A percentile compares a stretch with the other conserved stretches of the same genome.
Conservation (phyloP, 75 land plant species). For the Isoetes taiwanensis region DNA sequence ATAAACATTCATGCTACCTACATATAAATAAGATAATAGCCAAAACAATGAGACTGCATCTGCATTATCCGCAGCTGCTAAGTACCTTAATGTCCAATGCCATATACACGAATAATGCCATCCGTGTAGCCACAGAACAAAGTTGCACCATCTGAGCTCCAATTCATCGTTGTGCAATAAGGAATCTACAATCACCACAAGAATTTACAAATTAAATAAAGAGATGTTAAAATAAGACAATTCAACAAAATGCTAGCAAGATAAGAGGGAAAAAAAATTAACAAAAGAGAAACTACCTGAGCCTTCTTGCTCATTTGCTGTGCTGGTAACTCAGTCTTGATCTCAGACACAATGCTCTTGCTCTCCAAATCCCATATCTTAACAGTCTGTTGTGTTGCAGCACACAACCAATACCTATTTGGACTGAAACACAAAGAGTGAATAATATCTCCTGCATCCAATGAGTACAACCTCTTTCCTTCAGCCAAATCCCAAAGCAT, state of each 20-base stretch:
- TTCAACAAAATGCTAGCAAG: too few species aligned
- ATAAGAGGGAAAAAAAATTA: too few species aligned
- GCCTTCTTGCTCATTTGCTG: too few species aligned
- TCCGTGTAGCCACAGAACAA: constrained; percentile 39
- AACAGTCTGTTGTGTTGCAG: constrained; percentile 55
- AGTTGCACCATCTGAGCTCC: constrained; percentile 39
- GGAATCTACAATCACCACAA: constrained; percentile 31
- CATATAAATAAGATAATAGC: too few species aligned
- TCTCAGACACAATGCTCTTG: constrained; percentile 67
- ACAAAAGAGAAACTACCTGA: too few species aligned
- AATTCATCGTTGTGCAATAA: constrained; percentile 33
- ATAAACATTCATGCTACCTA: too few species aligned
- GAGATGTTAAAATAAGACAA: too few species aligned
- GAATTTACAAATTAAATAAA: too few species aligned
- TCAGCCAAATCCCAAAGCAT: constrained; percentile 78
- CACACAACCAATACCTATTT: constrained; percentile 74
- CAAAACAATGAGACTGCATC: too few species aligned
- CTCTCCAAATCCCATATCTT: constrained; percentile 94
- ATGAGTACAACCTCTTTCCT: constrained; percentile 64
- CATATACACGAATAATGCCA: constrained; percentile 33
- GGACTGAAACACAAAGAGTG: constrained; percentile 77
- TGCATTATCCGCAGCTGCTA: too few species aligned
- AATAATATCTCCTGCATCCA: constrained; percentile 65
- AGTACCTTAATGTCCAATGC: too few species aligned
- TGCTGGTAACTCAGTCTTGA: constrained; percentile 53